These are phyloP conservation scores for Termitomyces sp. DNA, from an alignment of 768 basidiomycete species.

Conservation along the genomic window DNA sequence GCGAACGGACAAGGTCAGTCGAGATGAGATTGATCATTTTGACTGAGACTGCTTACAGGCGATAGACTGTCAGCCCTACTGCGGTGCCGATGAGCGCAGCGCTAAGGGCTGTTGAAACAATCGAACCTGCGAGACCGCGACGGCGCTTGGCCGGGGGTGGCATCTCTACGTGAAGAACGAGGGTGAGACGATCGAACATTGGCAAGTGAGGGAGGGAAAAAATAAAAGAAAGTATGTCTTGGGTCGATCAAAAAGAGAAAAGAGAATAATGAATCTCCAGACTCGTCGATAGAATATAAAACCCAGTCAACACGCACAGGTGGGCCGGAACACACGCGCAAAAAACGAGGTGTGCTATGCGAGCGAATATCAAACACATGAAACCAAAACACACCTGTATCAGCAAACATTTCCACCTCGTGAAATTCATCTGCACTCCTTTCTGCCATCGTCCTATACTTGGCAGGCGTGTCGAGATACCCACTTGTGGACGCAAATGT, in stretches of 20 bases:
- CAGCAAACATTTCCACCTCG: constrained; percentile 15
- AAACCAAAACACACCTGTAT: constrained; percentile 12
- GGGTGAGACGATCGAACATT: constrained; percentile 31
- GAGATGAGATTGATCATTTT: neutral
- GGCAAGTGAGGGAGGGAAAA: constrained; percentile 11
- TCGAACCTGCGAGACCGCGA: constrained; percentile 73
- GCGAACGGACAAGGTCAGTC: neutral
- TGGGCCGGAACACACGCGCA: neutral
- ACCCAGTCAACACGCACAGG: constrained; percentile 6
- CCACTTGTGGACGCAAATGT: constrained; percentile 51
- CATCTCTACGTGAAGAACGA: constrained; percentile 58
- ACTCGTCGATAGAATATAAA: constrained; percentile 1
- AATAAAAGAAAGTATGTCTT: constrained; percentile 1
- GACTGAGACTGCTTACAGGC: constrained; percentile 51
- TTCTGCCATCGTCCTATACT: constrained; percentile 40
- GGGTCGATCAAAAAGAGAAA: neutral
- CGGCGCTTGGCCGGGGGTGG: constrained; percentile 75
- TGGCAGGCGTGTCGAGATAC: constrained; percentile 65
- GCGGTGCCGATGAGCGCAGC: constrained; percentile 84
- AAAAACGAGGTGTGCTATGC: constrained; percentile 1
- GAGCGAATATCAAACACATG: neutral
- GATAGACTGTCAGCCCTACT: constrained; percentile 81
- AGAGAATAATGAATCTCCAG: neutral
- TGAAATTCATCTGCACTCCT: constrained; percentile 15
- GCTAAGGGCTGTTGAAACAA: constrained; percentile 78